Base-by-base conservation (phyloP, 805 yeast species). In the Cyberlindnera amylophila region DNA sequence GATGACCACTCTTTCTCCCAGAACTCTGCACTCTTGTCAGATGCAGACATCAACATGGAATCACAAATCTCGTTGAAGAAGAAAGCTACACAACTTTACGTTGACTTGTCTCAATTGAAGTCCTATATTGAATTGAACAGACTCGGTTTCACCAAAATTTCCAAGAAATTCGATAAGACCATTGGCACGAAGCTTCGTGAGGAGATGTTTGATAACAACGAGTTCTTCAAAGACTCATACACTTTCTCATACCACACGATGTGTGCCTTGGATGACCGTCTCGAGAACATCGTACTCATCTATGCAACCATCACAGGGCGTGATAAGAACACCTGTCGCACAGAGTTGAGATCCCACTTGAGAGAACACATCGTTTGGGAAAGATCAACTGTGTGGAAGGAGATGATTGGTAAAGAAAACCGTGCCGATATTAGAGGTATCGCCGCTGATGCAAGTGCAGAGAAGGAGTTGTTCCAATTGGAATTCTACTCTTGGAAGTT, bases 311-410 rank as follows among this genome's bases (percentile, higher is more conserved):
- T 51, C 57, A 74, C 61, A 46, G 65, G 45, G 50, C 70, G 54
- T 34, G 49, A 50, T 34, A n/a, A 14, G 17, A n/a, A 30, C n/a
- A 46, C 73, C 13, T 75, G 70, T 23, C 73, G 66, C 50, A 61
- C 71, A 4, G 85, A 79, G 54, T 64, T 82, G 47, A 76, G 78
- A 42, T 71, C 81, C 2, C 78, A 73, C 47, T 66, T 91, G 49
- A 75, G 96, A 46, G 97, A 91, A 55, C 95, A 89, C 60, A 86
- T 90, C 36, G 96, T 90, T 15, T 91, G 96, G 95, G 97, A 90
- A 65, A 77, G 98, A 64, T 86, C 86, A 59, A 90, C 96, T 0
- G 96, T 89, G 15, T 90, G 98, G 98, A 81, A 93, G 55, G 96
- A 90, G 60, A 81, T 91, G 82, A 76, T 90, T 50, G 91, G 93